Conservation (phyloP, 208 protist genomes). For the Trypanosoma theileri region DNA sequence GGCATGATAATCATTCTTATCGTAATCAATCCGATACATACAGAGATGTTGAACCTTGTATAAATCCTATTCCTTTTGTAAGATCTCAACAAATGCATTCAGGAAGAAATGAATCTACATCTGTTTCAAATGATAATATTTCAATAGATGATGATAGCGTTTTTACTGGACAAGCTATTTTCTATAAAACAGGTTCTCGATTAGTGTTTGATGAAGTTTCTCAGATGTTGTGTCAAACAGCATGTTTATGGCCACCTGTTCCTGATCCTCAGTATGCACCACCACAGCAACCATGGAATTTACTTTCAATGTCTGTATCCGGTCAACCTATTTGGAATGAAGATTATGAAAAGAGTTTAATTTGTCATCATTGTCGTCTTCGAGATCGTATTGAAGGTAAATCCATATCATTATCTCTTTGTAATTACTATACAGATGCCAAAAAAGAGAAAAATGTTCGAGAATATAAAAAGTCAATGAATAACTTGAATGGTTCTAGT, state of each 20-base stretch:
- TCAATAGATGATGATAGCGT: constrained; percentile 1
- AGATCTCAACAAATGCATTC: constrained; percentile 5
- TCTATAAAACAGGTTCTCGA: constrained; percentile 55
- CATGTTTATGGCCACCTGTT: constrained; percentile 28
- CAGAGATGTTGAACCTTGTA: neutral
- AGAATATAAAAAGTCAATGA: neutral
- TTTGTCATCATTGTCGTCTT: constrained; percentile 8
- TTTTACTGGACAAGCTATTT: constrained; percentile 13
- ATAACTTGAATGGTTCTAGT: neutral
- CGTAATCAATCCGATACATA: constrained; percentile 24
- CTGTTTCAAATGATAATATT: neutral
- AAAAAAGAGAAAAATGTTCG: neutral
- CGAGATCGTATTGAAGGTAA: neutral
- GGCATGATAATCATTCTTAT: constrained; percentile 18
- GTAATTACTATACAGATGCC: constrained; percentile 21
- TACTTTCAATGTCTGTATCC: constrained; percentile 59
- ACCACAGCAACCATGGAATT: constrained; percentile 41
- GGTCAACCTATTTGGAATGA: constrained; percentile 50
- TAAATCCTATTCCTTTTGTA: constrained; percentile 19
- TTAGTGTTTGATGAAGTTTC: constrained; percentile 59
- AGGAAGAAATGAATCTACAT: constrained; percentile 1
- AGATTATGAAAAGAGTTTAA: constrained; percentile 23
- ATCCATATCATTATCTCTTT: neutral
- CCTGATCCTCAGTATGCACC: constrained; percentile 40
- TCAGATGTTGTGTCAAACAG: constrained; percentile 39